These are phyloP conservation scores for Chytriomyces hyalinus DNA, from an alignment of 192 early-diverging fungal genomes.

Conservation along the genomic window DNA sequence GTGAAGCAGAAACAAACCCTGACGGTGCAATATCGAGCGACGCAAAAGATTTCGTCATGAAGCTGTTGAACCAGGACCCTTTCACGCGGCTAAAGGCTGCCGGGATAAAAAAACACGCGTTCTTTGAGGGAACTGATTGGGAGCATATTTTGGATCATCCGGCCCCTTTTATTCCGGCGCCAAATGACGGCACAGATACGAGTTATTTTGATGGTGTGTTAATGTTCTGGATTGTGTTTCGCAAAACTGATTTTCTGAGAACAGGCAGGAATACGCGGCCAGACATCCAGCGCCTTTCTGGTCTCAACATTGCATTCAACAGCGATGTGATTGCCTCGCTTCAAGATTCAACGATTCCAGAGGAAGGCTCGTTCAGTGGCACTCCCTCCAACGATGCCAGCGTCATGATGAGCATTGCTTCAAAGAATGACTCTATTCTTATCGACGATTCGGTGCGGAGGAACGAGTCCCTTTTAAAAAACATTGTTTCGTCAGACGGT, in stretches of 20 bases:
- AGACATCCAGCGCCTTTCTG: conserved; percentile 78
- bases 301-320: conserved; percentile 57
- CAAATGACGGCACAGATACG: conserved; percentile 82
- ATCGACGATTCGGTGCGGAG: too few species aligned
- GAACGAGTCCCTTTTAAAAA: too few species aligned
- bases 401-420: too few species aligned
- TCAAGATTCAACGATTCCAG: neutral
- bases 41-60: conserved; percentile 74
- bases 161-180: conserved; percentile 85
- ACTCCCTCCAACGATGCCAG: neutral
- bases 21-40: conserved; percentile 59
- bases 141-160: conserved; percentile 73
- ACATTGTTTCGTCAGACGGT: too few species aligned
- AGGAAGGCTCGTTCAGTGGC: neutral
- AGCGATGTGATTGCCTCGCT: neutral
- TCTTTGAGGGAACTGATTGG: conserved; percentile 82
- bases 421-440: too few species aligned
- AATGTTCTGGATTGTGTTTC: conserved; percentile 21
- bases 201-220: conserved; percentile 86
- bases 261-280: conserved; percentile 74
- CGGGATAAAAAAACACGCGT: conserved; percentile 71
- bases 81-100: conserved; percentile 65
- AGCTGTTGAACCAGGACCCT: conserved; percentile 77
- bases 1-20: too few species aligned
- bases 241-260: neutral